Conservation (phyloP, 2,329 filamentous ascomycete species). For the Diplodia corticola region DNA sequence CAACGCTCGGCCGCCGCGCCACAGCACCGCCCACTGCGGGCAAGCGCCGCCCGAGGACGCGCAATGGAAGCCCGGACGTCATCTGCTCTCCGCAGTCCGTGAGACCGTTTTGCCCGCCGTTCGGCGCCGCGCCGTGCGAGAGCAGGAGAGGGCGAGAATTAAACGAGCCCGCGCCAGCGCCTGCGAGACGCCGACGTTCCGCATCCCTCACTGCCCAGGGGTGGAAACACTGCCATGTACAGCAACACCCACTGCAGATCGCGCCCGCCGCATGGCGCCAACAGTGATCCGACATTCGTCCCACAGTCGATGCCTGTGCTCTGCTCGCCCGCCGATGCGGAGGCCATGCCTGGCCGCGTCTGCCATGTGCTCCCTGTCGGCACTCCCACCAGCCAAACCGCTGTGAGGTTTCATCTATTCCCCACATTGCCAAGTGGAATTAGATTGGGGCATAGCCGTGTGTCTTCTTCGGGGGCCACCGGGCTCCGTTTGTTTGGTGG, state of each 20-base stretch:
- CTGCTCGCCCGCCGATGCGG: background rate
- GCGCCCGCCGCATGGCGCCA: background rate
- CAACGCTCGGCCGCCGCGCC: constrained; percentile 2
- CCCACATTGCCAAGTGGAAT: constrained; percentile 18
- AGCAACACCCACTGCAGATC: constrained; percentile 9
- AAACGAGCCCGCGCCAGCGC: too few relatives aligned
- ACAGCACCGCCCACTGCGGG: background rate
- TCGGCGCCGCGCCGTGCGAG: background rate
- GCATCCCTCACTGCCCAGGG: background rate
- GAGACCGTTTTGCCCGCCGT: background rate
- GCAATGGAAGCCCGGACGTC: constrained; percentile 9
- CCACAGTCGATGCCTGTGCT: background rate
- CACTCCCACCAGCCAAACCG: background rate
- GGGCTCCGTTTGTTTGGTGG: constrained; percentile 7
- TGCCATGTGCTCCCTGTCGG: background rate
- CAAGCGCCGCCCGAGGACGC: constrained; percentile 4
- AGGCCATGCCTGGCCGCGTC: background rate
- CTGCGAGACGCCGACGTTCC: background rate
- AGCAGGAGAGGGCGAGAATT: too few relatives aligned
- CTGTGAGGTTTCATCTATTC: constrained; percentile 16
- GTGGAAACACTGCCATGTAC: background rate
- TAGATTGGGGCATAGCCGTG: constrained; percentile 12
- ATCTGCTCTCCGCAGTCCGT: constrained; percentile 4
- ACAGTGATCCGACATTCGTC: background rate
- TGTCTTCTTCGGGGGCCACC: constrained; percentile 2